phyloP scores from a whole-genome alignment of 108 stramenopile genomes.

The Skeletonema tropicum region DNA sequence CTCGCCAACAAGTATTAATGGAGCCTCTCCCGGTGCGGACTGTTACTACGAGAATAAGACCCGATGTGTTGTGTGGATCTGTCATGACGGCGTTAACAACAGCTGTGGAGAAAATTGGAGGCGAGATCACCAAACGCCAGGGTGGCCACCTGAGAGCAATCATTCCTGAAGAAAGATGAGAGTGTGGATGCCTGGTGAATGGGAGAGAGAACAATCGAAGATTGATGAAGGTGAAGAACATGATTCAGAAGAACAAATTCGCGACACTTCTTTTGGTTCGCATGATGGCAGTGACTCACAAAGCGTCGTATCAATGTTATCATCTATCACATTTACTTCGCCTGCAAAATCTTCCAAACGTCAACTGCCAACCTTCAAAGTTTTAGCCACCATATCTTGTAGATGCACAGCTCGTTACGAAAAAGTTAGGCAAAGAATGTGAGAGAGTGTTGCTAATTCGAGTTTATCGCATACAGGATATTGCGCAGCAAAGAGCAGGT shows the following conservation, averaged over 20 bases:
- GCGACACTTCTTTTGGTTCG: neutral
- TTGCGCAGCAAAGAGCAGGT: conserved; percentile 21
- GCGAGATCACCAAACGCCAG: conserved; percentile 50
- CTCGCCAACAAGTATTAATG: conserved; percentile 9
- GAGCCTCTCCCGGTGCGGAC: conserved; percentile 70
- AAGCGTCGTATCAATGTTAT: conserved; percentile 29
- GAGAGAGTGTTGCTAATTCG: conserved; percentile 69
- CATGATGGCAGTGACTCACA: conserved; percentile 32
- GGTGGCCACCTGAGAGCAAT: conserved; percentile 44
- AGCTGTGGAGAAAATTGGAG: conserved; percentile 42
- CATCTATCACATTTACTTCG: conserved; percentile 28
- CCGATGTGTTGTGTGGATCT: conserved; percentile 83
- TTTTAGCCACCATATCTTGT: conserved; percentile 63
- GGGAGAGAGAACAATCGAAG: conserved; percentile 15
- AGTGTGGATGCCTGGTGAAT: conserved; percentile 37
- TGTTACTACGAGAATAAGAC: conserved; percentile 77
- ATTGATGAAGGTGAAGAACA: conserved; percentile 9
- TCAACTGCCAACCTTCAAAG: conserved; percentile 23
- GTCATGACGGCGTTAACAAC: conserved; percentile 52
- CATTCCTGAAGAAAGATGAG: conserved; percentile 32
- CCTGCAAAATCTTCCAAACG: conserved; percentile 16
- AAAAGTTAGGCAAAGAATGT: conserved; percentile 59
- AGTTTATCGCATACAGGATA: conserved; percentile 63
- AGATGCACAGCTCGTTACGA: conserved; percentile 81
- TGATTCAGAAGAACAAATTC: neutral